Evolutionary conservation across 2,329 filamentous ascomycete genomes (phyloP), one percentile per base, ranked within the genome.

Genomic region (Sordariomycetes sp.): DNA sequence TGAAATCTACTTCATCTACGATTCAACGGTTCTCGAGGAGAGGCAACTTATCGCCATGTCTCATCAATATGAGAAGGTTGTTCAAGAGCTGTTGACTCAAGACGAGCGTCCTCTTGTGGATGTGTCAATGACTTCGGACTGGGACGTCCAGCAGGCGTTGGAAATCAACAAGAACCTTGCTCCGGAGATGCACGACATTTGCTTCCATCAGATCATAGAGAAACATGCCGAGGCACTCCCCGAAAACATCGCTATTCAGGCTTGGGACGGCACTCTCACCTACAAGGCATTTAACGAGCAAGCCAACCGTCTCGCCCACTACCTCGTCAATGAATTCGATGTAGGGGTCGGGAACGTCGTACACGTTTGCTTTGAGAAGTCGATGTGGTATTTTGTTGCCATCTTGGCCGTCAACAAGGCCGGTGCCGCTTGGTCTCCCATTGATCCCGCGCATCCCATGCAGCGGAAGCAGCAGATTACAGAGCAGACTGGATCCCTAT

Each of bases 181-280:
- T 8, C 35, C 35, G n/a, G 25, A 37, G 8, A 8, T 33, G 3
- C 14, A 29, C 19, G 16, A 37, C 18, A 9, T 14, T 3, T 32
- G 27, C n/a, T 17, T 37, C 14, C 35, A 37, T 14, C 8, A 17
- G 7, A 23, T 29, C 6, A 18, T 37, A 19, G 31, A 23, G 20
- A 19, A 27, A 18, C 35, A 33, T 12, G 35, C 35, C 8, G 19
- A 14, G 28, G 8, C 28, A 10, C 21, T n/a, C 8, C 59, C 63
- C 1, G 36, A 45, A 9, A 46, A 49, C 10, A 42, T 47, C 5
- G 63, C 63, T 28, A 51, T 64, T 19, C 46, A 56, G 27, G 58
- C 61, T 2, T 64, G 59, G 58, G 61, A 64, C 36, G 59, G 59
- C 9, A 38, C 44, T 28, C 54, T 61, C 35, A 60, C 58, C 10